Evolutionary conservation across 352 stramenopile genomes (phyloP).

Genomic region (Phytophthora colocasiae): DNA sequence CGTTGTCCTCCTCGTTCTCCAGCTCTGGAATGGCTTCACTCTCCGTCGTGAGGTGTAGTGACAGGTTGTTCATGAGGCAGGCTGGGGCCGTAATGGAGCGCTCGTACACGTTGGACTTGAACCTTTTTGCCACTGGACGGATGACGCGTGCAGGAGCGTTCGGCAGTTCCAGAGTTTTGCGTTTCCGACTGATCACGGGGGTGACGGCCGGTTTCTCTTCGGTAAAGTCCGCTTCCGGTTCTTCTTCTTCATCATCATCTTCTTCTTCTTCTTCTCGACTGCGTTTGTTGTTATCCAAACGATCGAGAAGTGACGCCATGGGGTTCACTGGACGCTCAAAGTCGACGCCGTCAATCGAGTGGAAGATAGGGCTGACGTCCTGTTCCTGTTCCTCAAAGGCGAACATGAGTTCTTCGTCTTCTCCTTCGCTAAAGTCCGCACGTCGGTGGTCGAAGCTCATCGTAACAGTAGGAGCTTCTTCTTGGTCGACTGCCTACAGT

Average conservation of each 20-base stretch:
- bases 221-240: slow-evolving; percentile 3
- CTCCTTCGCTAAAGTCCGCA: slow-evolving; percentile 25
- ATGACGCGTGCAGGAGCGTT: slow-evolving; percentile 46
- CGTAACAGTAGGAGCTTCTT: background rate
- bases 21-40: slow-evolving; percentile 12
- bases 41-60: slow-evolving; percentile 26
- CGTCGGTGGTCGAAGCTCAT: slow-evolving; percentile 14
- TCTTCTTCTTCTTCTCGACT: slow-evolving; percentile 28
- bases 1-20: slow-evolving; percentile 21
- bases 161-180: slow-evolving; percentile 56
- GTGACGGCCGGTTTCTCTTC: slow-evolving; percentile 21
- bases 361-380: slow-evolving; percentile 23
- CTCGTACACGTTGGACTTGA: slow-evolving; percentile 56
- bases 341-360: slow-evolving; percentile 39
- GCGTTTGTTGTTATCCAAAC: slow-evolving; percentile 39
- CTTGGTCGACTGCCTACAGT: background rate
- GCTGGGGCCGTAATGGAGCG: slow-evolving; percentile 35
- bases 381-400: slow-evolving; percentile 53
- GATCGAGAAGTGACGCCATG: slow-evolving; percentile 51
- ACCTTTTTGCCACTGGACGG: slow-evolving; percentile 60
- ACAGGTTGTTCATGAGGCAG: slow-evolving; percentile 41
- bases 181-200: slow-evolving; percentile 49
- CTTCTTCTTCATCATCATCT: slow-evolving; percentile 29
- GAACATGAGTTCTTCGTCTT: slow-evolving; percentile 84
- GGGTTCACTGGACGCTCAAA: slow-evolving; percentile 52